phyloP scores from a whole-genome alignment of 805 yeast species.

The Kodamaea sagamina region DNA sequence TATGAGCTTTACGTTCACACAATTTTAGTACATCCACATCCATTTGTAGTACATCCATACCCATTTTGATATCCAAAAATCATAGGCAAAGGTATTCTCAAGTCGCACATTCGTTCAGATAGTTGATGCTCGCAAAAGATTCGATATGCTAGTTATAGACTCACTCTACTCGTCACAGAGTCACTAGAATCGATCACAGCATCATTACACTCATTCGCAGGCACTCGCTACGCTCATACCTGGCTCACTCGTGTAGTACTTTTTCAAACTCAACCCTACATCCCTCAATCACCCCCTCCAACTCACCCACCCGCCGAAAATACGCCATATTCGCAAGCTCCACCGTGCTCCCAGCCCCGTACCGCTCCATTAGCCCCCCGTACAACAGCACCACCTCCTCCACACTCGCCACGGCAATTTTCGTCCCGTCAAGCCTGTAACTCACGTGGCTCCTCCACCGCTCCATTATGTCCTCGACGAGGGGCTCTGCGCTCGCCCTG shows the following conservation, averaged over 20 bases:
- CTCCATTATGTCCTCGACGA: constrained; percentile 25
- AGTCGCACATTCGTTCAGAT: too few species aligned
- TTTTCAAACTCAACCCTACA: constrained; percentile 28
- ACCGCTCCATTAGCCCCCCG: constrained; percentile 26
- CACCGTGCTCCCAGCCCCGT: constrained; percentile 32
- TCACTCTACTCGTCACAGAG: too few species aligned
- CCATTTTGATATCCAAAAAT: too few species aligned
- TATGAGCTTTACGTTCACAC: too few species aligned
- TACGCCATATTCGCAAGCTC: constrained; percentile 41
- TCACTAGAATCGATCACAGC: too few species aligned
- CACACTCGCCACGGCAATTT: constrained; percentile 18
- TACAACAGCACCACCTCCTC: constrained; percentile 28
- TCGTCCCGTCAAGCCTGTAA: constrained; percentile 29
- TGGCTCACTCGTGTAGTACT: constrained; percentile 10
- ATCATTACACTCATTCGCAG: too few species aligned
- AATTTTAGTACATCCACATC: too few species aligned
- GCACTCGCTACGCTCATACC: too few species aligned
- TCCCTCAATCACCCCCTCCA: constrained; percentile 27
- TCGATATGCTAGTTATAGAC: too few species aligned
- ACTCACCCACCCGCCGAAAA: constrained; percentile 33
- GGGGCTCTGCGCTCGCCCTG: constrained; percentile 15
- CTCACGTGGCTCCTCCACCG: constrained; percentile 36
- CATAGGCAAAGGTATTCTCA: too few species aligned
- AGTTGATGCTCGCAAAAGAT: too few species aligned
- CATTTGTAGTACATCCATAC: too few species aligned